Conservation (phyloP, 1,284 basidiomycete species). For the Singerocomus inundabilis region DNA sequence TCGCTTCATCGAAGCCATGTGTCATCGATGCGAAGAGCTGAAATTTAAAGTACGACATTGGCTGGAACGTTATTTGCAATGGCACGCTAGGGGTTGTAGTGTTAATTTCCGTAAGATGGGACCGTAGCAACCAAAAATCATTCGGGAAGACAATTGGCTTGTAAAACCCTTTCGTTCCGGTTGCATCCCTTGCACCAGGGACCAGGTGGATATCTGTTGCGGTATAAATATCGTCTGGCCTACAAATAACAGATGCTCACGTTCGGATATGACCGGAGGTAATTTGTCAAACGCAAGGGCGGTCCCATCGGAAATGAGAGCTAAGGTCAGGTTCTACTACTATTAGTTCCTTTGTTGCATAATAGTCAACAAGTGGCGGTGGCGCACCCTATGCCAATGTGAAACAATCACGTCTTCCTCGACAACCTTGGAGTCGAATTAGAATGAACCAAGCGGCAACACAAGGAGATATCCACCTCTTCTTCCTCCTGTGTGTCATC, state of each 20-base stretch:
- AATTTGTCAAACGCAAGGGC: slow-evolving; percentile 57
- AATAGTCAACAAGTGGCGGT: not conserved
- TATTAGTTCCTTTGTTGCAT: slow-evolving; percentile 8
- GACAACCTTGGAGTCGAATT: slow-evolving; percentile 18
- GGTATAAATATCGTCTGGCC: slow-evolving; percentile 9
- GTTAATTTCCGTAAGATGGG: slow-evolving; percentile 80
- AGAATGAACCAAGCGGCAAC: slow-evolving; percentile 11
- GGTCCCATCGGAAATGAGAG: slow-evolving; percentile 72
- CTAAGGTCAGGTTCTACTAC: slow-evolving; percentile 80
- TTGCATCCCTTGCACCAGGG: slow-evolving; percentile 55
- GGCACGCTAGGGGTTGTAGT: slow-evolving; percentile 71
- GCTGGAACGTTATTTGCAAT: slow-evolving; percentile 79
- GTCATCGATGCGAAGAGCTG: slow-evolving; percentile 81
- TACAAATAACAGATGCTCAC: slow-evolving; percentile 42
- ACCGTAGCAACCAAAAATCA: slow-evolving; percentile 90
- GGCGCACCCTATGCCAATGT: slow-evolving; percentile 77
- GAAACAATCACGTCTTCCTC: slow-evolving; percentile 64
- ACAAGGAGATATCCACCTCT: slow-evolving; percentile 35
- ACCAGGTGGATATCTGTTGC: slow-evolving; percentile 58
- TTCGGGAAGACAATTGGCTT: slow-evolving; percentile 91
- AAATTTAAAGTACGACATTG: slow-evolving; percentile 86
- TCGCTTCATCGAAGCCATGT: slow-evolving; percentile 78
- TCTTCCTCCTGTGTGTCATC: slow-evolving; percentile 44
- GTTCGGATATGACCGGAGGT: slow-evolving; percentile 61
- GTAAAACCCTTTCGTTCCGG: slow-evolving; percentile 66